Evolutionary conservation across 257 asterid species (phyloP).

Genomic region (Dorcoceras hygrometricum): DNA sequence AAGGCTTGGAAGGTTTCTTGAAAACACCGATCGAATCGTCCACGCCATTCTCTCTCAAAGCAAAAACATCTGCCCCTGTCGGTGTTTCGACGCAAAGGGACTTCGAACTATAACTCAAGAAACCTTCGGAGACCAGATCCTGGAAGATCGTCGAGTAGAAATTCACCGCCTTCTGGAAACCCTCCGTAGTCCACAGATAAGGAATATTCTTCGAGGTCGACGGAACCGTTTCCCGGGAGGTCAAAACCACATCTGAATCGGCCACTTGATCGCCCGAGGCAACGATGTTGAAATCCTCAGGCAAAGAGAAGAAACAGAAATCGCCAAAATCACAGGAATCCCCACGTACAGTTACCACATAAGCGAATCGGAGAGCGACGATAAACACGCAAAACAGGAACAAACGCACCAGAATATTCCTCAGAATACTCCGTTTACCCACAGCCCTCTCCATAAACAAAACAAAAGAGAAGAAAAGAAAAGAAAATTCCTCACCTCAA

Average conservation of each 20-base stretch:
- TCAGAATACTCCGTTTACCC: slow-evolving; percentile 53
- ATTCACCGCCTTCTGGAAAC: slow-evolving; percentile 24
- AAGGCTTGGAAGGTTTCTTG: slow-evolving; percentile 69
- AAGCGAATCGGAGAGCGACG: slow-evolving; percentile 70
- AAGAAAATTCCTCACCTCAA: slow-evolving; percentile 16
- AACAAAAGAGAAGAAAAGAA: neutral
- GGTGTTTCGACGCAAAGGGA: slow-evolving; percentile 31
- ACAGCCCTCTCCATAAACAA: slow-evolving; percentile 47
- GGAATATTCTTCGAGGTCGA: slow-evolving; percentile 19
- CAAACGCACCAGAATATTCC: slow-evolving; percentile 65
- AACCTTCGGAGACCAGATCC: slow-evolving; percentile 33
- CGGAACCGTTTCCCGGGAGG: slow-evolving; percentile 6
- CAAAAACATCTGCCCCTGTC: slow-evolving; percentile 73
- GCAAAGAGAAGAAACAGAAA: slow-evolving; percentile 33
- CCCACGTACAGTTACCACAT: slow-evolving; percentile 75
- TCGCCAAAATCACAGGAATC: slow-evolving; percentile 39
- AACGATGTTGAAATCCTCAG: slow-evolving; percentile 23
- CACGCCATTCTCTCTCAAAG: slow-evolving; percentile 74
- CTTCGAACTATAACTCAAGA: slow-evolving; percentile 26
- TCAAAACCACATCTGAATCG: slow-evolving; percentile 34
- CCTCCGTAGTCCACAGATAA: slow-evolving; percentile 23
- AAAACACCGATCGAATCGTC: slow-evolving; percentile 66
- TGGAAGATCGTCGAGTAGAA: slow-evolving; percentile 30
- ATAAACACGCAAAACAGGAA: slow-evolving; percentile 61
- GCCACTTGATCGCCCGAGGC: slow-evolving; percentile 9